These are phyloP conservation scores for Gilbertella persicaria DNA, from an alignment of 371 early-diverging fungal genomes.

Conservation along the genomic window DNA sequence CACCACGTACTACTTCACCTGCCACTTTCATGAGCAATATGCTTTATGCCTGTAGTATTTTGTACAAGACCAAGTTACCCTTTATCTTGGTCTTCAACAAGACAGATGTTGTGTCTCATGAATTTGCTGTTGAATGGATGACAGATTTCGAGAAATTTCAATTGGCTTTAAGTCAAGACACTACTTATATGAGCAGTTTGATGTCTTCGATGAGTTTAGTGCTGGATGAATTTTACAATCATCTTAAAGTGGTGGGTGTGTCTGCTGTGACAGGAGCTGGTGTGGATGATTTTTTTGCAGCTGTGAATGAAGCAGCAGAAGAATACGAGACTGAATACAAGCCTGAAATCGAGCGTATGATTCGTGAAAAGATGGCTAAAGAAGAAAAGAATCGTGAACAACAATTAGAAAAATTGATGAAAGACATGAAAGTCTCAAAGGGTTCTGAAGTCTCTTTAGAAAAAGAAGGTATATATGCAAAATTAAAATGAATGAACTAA, in stretches of 20 bases:
- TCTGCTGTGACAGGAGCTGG: constrained; percentile 96
- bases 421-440: constrained; percentile 58
- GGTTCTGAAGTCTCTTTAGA: constrained; percentile 45
- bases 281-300: constrained; percentile 89
- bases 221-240: constrained; percentile 98
- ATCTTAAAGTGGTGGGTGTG: constrained; percentile 86
- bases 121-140: constrained; percentile 96
- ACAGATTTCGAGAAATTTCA: constrained; percentile 96
- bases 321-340: constrained; percentile 87
- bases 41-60: constrained; percentile 97
- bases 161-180: constrained; percentile 73
- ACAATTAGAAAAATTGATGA: constrained; percentile 61
- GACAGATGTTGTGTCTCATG: constrained; percentile 89
- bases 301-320: constrained; percentile 78
- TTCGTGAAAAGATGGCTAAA: constrained; percentile 59
- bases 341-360: constrained; percentile 75
- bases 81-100: constrained; percentile 98
- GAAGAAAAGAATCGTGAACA: constrained; percentile 51
- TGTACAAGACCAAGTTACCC: constrained; percentile 96
- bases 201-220: constrained; percentile 96
- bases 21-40: constrained; percentile 99
- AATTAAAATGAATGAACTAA: too few species aligned
- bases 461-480: constrained; percentile 26
- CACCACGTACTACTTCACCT: constrained; percentile 89
- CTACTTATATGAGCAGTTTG: constrained; percentile 88